A percentile compares a stretch with the other conserved stretches of the same genome.
Conservation (phyloP, 257 asterid genomes). For the Misopates orontium region DNA sequence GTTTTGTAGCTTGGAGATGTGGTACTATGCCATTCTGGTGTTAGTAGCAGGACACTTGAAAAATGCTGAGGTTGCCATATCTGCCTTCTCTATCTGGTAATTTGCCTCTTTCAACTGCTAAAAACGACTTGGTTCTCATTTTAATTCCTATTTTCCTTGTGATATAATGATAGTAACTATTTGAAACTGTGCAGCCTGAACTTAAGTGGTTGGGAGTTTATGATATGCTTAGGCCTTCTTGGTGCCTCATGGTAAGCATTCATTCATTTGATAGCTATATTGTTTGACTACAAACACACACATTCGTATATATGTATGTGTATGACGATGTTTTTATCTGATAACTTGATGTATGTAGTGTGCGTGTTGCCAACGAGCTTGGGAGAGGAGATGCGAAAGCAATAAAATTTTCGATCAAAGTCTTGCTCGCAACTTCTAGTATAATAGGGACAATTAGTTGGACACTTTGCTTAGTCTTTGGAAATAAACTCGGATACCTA, state of each 20-base stretch:
- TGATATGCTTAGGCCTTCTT: slow-evolving; percentile 10
- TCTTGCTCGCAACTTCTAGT: not conserved
- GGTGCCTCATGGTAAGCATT: slow-evolving; percentile 13
- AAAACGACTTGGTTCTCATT: no score
- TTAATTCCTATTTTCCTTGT: no score
- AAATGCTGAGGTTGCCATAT: slow-evolving; percentile 35
- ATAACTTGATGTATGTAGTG: not conserved
- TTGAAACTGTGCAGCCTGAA: slow-evolving; percentile 15
- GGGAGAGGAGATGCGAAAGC: slow-evolving; percentile 18
- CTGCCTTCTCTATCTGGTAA: slow-evolving; percentile 16
- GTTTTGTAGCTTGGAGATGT: slow-evolving; percentile 34
- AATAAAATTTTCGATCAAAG: slow-evolving; percentile 4
- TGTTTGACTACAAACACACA: not conserved
- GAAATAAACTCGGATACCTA: slow-evolving; percentile 11
- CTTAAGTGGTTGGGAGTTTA: slow-evolving; percentile 10
- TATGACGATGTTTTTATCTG: not conserved
- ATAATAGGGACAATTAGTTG: not conserved
- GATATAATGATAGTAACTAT: no score
- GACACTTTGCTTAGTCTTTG: slow-evolving; percentile 16
- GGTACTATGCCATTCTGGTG: slow-evolving; percentile 54
- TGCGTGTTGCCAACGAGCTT: slow-evolving; percentile 11
- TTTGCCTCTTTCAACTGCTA: no score
- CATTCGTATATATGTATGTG: not conserved
- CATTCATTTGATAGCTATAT: not conserved
- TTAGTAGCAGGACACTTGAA: slow-evolving; percentile 54